These are phyloP conservation scores for Microascus cirrosus DNA, from an alignment of 2,329 filamentous ascomycete species.

Conservation along the genomic window DNA sequence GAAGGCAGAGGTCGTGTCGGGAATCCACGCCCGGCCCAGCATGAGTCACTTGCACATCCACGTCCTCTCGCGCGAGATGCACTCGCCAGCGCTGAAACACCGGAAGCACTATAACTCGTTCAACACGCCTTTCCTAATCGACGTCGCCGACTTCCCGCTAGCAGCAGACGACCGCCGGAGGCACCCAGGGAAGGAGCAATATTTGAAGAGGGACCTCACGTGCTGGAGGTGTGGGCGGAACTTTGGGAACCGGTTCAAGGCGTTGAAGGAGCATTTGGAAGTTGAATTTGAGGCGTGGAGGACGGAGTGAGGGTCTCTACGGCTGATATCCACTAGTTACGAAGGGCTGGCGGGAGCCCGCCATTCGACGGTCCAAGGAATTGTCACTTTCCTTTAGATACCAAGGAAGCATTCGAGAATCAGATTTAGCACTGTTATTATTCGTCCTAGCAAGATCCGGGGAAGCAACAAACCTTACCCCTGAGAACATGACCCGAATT, in stretches of 20 bases:
- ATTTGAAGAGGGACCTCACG: conserved; percentile 52
- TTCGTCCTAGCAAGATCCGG: not conserved
- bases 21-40: conserved; percentile 77
- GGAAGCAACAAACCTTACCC: not conserved
- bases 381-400: not conserved
- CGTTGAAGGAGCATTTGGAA: conserved; percentile 64
- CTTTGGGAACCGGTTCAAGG: conserved; percentile 64
- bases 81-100: conserved; percentile 60
- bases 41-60: conserved; percentile 93
- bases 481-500: not conserved
- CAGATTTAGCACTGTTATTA: not conserved
- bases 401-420: not conserved
- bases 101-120: conserved; percentile 91
- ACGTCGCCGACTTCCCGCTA: conserved; percentile 70
- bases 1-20: conserved; percentile 60
- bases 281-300: conserved; percentile 70
- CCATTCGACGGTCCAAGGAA: not conserved
- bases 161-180: conserved; percentile 51
- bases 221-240: conserved; percentile 77
- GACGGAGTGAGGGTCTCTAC: conserved; percentile 32
- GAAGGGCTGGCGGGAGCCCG: not conserved
- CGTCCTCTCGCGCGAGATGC: conserved; percentile 70
- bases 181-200: conserved; percentile 41
- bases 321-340: not conserved
- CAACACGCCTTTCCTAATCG: conserved; percentile 72